Percentiles rank a stretch among this genome's conserved stretches.
Evolutionary conservation across 2,329 filamentous ascomycete species (phyloP).

Genomic region (Dothistroma pini): DNA sequence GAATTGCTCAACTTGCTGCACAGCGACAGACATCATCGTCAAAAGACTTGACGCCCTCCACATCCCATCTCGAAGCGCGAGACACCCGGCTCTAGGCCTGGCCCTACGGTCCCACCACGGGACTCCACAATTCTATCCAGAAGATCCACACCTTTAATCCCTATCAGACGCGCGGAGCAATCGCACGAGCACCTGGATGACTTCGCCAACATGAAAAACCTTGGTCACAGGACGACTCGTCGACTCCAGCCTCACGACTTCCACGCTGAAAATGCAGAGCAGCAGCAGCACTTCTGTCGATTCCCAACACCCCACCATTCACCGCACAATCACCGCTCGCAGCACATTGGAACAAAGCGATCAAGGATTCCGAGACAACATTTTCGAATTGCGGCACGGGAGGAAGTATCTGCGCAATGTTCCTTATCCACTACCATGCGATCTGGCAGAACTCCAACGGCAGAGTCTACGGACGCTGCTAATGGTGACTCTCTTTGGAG

Average conservation of each 20-base stretch:
- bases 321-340: conserved; percentile 3
- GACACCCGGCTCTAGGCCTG: neutral
- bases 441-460: conserved; percentile 80
- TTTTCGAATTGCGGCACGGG: conserved; percentile 63
- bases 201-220: conserved; percentile 10
- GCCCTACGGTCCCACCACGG: conserved; percentile 6
- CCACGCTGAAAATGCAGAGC: neutral
- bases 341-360: conserved; percentile 12
- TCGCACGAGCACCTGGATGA: neutral
- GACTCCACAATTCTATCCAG: neutral
- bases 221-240: conserved; percentile 5
- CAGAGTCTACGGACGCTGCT: conserved; percentile 82
- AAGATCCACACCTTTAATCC: neutral
- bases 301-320: neutral
- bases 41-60: neutral
- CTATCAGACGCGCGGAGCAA: neutral
- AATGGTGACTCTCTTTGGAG: conserved; percentile 74
- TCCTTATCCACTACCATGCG: conserved; percentile 81
- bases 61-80: neutral
- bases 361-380: conserved; percentile 12
- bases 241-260: neutral
- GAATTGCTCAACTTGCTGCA: conserved; percentile 14
- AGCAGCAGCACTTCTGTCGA: neutral
- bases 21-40: conserved; percentile 4
- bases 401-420: conserved; percentile 79